These are phyloP conservation scores for Chlamydomonas sphaeroides DNA, from an alignment of 139 green algal genomes.

Conservation along the genomic window DNA sequence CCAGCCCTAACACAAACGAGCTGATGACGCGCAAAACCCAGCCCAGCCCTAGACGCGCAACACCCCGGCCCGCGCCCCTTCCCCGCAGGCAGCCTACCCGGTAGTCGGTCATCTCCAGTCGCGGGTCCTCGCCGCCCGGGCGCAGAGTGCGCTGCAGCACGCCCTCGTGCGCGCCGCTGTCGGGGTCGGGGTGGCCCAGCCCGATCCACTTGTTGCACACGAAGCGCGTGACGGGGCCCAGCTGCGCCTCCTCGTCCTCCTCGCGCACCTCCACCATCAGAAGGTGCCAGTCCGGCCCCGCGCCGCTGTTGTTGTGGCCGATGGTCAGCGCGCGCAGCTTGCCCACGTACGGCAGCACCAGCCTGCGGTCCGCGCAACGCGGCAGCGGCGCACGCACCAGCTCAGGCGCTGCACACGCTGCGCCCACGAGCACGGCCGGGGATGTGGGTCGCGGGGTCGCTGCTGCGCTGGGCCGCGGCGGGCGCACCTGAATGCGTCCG, in stretches of 20 bases:
- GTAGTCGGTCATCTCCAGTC: conserved; percentile 50
- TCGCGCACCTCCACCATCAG: conserved; percentile 61
- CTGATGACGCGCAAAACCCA: too few relatives aligned
- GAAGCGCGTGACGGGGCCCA: conserved; percentile 35
- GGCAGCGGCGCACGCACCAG: too few relatives aligned
- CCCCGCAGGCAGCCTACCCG: conserved; percentile 28
- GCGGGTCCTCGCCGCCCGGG: conserved; percentile 42
- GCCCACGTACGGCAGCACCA: conserved; percentile 69
- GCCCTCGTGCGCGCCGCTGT: conserved; percentile 41
- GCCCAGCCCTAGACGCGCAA: too few relatives aligned
- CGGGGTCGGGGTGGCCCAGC: conserved; percentile 10
- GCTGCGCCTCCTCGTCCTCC: neutral
- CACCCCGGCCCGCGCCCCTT: neutral
- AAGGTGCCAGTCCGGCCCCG: conserved; percentile 47
- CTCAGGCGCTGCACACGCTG: too few relatives aligned
- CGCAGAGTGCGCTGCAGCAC: conserved; percentile 60
- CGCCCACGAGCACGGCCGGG: too few relatives aligned
- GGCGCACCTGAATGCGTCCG: conserved; percentile 67
- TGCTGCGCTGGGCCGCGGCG: too few relatives aligned
- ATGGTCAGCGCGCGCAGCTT: conserved; percentile 63
- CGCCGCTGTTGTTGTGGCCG: conserved; percentile 66
- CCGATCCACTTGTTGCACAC: conserved; percentile 67
- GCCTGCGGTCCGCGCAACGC: conserved; percentile 44
- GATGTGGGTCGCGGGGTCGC: too few relatives aligned
- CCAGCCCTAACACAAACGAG: too few relatives aligned